Evolutionary conservation across 805 yeast genomes (phyloP).

Genomic region (Candida chauliodis): DNA sequence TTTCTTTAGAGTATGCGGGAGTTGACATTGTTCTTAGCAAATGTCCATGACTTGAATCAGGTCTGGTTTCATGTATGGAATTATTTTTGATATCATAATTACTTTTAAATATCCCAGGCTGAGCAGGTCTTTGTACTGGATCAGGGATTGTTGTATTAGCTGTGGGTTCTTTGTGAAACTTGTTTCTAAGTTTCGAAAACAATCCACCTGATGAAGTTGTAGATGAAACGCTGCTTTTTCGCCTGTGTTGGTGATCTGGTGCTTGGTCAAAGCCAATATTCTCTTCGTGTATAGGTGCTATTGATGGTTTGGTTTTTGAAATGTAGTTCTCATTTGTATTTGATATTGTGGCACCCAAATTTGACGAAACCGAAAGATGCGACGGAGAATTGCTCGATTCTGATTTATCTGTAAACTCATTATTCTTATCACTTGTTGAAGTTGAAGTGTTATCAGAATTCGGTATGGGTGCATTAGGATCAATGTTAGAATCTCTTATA

Average conservation of each 20-base stretch:
- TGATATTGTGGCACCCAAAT: conserved; percentile 24
- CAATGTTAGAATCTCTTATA: conserved; percentile 33
- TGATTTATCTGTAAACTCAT: not conserved
- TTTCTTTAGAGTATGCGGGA: conserved; percentile 3
- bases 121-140: conserved; percentile 3
- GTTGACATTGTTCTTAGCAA: conserved; percentile 6
- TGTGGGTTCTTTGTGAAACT: conserved; percentile 18
- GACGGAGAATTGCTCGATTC: not conserved
- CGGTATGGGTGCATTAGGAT: conserved; percentile 1
- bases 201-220: conserved; percentile 15
- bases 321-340: conserved; percentile 28
- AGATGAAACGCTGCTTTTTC: conserved; percentile 15
- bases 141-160: conserved; percentile 8
- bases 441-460: not conserved
- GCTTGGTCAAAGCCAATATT: conserved; percentile 5
- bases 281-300: conserved; percentile 21
- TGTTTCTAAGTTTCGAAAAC: conserved; percentile 35
- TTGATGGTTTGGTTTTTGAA: conserved; percentile 32
- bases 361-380: conserved; percentile 14
- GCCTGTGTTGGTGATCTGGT: conserved; percentile 1
- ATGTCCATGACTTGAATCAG: not conserved
- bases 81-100: conserved; percentile 8
- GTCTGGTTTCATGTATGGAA: not conserved
- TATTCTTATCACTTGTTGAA: not conserved
- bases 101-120: conserved; percentile 4